Conservation (phyloP, 192 early-diverging fungal species). For the Allomyces macrogynus region DNA sequence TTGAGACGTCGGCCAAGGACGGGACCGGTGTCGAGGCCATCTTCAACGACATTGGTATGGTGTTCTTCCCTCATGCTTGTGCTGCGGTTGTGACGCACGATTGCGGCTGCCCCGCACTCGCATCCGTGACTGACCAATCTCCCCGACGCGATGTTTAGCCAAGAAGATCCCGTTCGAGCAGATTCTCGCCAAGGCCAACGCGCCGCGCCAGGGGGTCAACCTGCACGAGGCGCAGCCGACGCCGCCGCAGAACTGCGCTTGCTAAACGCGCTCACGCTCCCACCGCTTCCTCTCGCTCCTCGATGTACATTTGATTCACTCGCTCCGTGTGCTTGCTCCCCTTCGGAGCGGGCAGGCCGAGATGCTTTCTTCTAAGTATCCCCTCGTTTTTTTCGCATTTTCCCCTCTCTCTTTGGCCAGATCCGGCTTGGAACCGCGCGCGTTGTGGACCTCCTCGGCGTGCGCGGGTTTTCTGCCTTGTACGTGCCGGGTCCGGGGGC, state of each 20-base stretch:
- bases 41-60: constrained; percentile 18
- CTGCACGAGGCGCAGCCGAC: background rate
- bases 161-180: constrained; percentile 27
- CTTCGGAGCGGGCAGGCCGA: too few relatives aligned
- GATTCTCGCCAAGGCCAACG: constrained; percentile 9
- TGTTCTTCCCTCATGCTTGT: constrained; percentile 1
- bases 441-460: too few relatives aligned
- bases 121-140: too few relatives aligned
- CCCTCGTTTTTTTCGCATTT: too few relatives aligned
- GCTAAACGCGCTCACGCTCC: background rate
- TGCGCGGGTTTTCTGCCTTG: too few relatives aligned
- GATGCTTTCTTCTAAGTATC: too few relatives aligned
- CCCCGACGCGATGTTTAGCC: constrained; percentile 1
- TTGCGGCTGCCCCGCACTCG: too few relatives aligned
- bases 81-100: background rate
- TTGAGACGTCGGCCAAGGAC: constrained; percentile 48
- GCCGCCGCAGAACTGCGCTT: background rate
- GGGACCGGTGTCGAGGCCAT: constrained; percentile 35
- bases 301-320: background rate
- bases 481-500: too few relatives aligned
- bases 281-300: background rate
- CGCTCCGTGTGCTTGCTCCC: too few relatives aligned
- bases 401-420: too few relatives aligned
- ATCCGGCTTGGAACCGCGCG: too few relatives aligned
- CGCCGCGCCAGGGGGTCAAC: background rate